These are phyloP conservation scores for Elsinoe perseae DNA, from an alignment of 2,329 filamentous ascomycete species.

Conservation along the genomic window DNA sequence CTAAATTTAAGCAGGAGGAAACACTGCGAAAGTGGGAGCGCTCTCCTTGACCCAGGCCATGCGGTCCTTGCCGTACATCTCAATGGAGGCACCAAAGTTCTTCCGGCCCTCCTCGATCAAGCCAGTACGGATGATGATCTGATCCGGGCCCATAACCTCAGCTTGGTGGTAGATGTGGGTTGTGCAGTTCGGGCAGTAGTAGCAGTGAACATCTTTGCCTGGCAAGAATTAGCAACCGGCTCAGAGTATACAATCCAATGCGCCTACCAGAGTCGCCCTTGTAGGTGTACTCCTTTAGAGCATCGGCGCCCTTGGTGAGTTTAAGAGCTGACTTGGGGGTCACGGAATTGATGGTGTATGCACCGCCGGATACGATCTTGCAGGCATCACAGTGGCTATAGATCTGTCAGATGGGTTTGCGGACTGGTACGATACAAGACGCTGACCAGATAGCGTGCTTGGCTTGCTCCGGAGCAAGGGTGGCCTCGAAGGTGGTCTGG, in stretches of 20 bases:
- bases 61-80: slow-evolving; percentile 48
- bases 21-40: slow-evolving; percentile 39
- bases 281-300: slow-evolving; percentile 48
- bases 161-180: slow-evolving; percentile 51
- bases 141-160: slow-evolving; percentile 44
- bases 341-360: slow-evolving; percentile 49
- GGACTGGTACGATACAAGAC: slow-evolving; percentile 24
- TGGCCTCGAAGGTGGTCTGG: slow-evolving; percentile 45
- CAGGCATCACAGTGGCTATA: slow-evolving; percentile 51
- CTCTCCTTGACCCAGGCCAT: slow-evolving; percentile 43
- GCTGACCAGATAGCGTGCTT: slow-evolving; percentile 40
- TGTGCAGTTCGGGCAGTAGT: slow-evolving; percentile 51
- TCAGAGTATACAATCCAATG: no score
- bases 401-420: not conserved
- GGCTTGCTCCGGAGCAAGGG: slow-evolving; percentile 40
- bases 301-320: slow-evolving; percentile 44
- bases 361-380: slow-evolving; percentile 45
- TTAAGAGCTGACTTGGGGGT: slow-evolving; percentile 43
- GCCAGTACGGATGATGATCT: slow-evolving; percentile 46
- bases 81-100: slow-evolving; percentile 43
- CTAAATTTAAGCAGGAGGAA: slow-evolving; percentile 28
- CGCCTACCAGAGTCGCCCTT: slow-evolving; percentile 45
- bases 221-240: slow-evolving; percentile 24
- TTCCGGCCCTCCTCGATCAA: slow-evolving; percentile 41
- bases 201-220: slow-evolving; percentile 51